phyloP scores from a whole-genome alignment of 352 stramenopile genomes.

The Phytophthora tentaculata region DNA sequence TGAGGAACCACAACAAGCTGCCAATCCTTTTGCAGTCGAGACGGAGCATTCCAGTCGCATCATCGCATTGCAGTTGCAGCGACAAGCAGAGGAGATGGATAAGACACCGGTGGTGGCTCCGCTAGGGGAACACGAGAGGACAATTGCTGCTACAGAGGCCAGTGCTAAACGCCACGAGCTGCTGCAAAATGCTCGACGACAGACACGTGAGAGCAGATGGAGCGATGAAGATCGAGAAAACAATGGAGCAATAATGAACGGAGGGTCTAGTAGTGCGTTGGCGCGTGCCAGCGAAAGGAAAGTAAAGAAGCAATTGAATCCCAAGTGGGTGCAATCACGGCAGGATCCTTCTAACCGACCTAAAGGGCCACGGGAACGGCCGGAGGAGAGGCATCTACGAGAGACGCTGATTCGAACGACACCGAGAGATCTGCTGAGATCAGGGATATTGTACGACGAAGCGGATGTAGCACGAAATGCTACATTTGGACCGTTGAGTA shows the following conservation, averaged over 20 bases:
- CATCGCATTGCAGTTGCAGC: slow-evolving; percentile 48
- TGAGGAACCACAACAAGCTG: slow-evolving; percentile 18
- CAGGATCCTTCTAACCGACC: slow-evolving; percentile 61
- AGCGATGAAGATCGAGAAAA: slow-evolving; percentile 19
- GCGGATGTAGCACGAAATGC: slow-evolving; percentile 27
- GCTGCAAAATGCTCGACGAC: slow-evolving; percentile 23
- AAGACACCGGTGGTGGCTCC: slow-evolving; percentile 2
- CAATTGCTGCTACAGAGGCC: slow-evolving; percentile 63
- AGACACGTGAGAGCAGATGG: slow-evolving; percentile 18
- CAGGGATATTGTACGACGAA: slow-evolving; percentile 53
- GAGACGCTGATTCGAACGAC: slow-evolving; percentile 50
- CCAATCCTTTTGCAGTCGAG: slow-evolving; percentile 29
- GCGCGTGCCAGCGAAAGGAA: slow-evolving; percentile 58
- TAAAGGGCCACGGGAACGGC: slow-evolving; percentile 47
- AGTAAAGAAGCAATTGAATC: slow-evolving; percentile 71
- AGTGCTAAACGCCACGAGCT: slow-evolving; percentile 38
- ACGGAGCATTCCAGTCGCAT: slow-evolving; percentile 50
- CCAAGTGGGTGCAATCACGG: slow-evolving; percentile 64
- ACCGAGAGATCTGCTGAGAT: slow-evolving; percentile 43
- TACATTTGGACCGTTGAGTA: slow-evolving; percentile 32
- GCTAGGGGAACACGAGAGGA: slow-evolving; percentile 45
- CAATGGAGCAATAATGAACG: slow-evolving; percentile 6
- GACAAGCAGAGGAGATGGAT: slow-evolving; percentile 18
- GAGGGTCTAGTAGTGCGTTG: slow-evolving; percentile 26
- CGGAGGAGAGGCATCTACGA: slow-evolving; percentile 55